Percentiles rank a stretch among this genome's conserved stretches.
These are phyloP conservation scores for Clonostachys byssicola DNA, from an alignment of 2,329 filamentous ascomycete species.

Conservation along the genomic window DNA sequence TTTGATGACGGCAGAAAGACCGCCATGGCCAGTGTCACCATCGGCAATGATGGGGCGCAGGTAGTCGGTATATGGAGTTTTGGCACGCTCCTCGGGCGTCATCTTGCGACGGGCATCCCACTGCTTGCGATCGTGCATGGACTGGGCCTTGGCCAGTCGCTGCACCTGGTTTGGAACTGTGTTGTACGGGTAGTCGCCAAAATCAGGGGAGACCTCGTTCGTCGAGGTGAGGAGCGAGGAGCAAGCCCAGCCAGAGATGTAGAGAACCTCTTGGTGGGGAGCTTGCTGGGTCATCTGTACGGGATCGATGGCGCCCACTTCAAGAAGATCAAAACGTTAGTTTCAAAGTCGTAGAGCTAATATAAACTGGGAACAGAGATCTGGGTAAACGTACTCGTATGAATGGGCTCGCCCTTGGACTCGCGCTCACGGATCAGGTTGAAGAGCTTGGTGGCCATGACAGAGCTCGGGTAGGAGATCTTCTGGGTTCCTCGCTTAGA, in stretches of 20 bases:
- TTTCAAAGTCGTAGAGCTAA: not conserved
- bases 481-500: slow-evolving; percentile 86
- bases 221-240: slow-evolving; percentile 89
- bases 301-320: slow-evolving; percentile 97
- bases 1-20: slow-evolving; percentile 88
- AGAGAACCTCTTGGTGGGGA: slow-evolving; percentile 90
- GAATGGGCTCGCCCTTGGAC: slow-evolving; percentile 79
- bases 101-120: slow-evolving; percentile 83
- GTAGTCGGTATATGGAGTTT: slow-evolving; percentile 85
- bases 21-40: slow-evolving; percentile 93
- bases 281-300: slow-evolving; percentile 99
- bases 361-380: not conserved
- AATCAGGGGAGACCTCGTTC: slow-evolving; percentile 96
- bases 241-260: slow-evolving; percentile 96
- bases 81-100: slow-evolving; percentile 65
- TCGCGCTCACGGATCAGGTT: slow-evolving; percentile 77
- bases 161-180: slow-evolving; percentile 98
- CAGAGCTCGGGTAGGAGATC: slow-evolving; percentile 84
- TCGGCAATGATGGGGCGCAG: slow-evolving; percentile 93
- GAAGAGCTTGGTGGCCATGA: slow-evolving; percentile 95
- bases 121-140: slow-evolving; percentile 93
- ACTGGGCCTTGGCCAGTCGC: slow-evolving; percentile 91
- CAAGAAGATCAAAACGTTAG: not conserved
- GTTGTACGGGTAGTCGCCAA: slow-evolving; percentile 98
- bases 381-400: slow-evolving; percentile 65